Evolutionary conservation across 306 rosid genomes (phyloP).

Genomic region (Cyamopsis tetragonoloba): DNA sequence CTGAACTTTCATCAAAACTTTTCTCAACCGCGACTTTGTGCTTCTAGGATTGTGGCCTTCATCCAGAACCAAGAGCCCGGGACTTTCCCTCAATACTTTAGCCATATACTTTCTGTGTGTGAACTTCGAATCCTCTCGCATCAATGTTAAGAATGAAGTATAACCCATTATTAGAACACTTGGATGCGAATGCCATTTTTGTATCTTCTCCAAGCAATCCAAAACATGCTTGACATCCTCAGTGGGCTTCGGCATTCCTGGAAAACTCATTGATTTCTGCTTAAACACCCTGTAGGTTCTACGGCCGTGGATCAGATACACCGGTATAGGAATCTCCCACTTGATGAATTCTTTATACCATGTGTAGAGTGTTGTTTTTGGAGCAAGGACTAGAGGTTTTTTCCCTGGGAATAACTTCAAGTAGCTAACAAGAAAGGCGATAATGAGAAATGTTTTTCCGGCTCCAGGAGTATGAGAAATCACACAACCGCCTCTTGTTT

Average conservation of each 20-base stretch:
- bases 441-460: constrained; percentile 90
- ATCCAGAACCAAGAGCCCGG: constrained; percentile 73
- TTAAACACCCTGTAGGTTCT: constrained; percentile 65
- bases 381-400: constrained; percentile 88
- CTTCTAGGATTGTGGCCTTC: constrained; percentile 99
- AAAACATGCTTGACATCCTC: constrained; percentile 88
- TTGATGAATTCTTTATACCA: constrained; percentile 97
- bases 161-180: constrained; percentile 97
- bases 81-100: constrained; percentile 81
- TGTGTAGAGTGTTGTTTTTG: constrained; percentile 90
- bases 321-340: constrained; percentile 93
- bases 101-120: constrained; percentile 83
- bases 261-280: constrained; percentile 38
- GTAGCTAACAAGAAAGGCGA: constrained; percentile 89
- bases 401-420: constrained; percentile 84
- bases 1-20: constrained; percentile 81
- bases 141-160: constrained; percentile 73
- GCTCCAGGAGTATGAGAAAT: constrained; percentile 96
- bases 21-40: constrained; percentile 85
- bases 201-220: constrained; percentile 86
- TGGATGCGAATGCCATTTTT: constrained; percentile 91
- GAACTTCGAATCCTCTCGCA: constrained; percentile 78
- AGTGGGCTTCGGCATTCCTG: constrained; percentile 72
- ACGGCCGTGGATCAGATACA: constrained; percentile 86
- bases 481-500: constrained; percentile 81